Evolutionary conservation across 1,284 basidiomycete genomes (phyloP).

Genomic region (Termitomyces sp.): DNA sequence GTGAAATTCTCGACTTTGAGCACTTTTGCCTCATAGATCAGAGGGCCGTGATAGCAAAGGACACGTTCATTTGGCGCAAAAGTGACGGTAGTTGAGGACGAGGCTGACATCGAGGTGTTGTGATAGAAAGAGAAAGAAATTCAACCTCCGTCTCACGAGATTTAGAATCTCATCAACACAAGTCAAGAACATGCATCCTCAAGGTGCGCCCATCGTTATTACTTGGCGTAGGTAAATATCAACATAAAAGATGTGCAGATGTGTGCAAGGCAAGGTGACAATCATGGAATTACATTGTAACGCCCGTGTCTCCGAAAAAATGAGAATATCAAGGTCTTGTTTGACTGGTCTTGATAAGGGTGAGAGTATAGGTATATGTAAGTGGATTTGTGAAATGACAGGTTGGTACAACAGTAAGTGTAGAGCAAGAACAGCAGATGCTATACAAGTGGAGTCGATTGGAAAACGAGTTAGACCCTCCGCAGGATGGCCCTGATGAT

Average conservation of each 20-base stretch:
- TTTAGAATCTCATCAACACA: neutral
- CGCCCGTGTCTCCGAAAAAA: neutral
- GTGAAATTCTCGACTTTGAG: constrained; percentile 78
- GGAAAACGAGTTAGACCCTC: neutral
- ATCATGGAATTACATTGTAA: constrained; percentile 10
- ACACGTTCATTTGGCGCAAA: constrained; percentile 68
- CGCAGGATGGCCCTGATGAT: neutral
- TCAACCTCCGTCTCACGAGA: constrained; percentile 11
- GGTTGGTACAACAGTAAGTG: constrained; percentile 1
- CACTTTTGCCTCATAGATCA: constrained; percentile 94
- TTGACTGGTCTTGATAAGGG: neutral
- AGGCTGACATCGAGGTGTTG: constrained; percentile 10
- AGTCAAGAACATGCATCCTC: neutral
- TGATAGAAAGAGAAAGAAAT: neutral
- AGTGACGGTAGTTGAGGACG: constrained; percentile 13
- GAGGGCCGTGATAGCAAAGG: constrained; percentile 89
- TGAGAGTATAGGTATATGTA: neutral
- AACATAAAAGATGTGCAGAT: constrained; percentile 1
- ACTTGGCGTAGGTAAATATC: too few species aligned
- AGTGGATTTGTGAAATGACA: neutral
- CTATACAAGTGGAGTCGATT: constrained; percentile 1
- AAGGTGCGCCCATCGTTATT: too few species aligned
- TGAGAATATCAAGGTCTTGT: neutral
- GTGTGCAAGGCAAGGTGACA: neutral
- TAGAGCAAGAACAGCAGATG: constrained; percentile 5